phyloP scores from a whole-genome alignment of 768 basidiomycete species.

The Hygrophoropsis aurantiaca region DNA sequence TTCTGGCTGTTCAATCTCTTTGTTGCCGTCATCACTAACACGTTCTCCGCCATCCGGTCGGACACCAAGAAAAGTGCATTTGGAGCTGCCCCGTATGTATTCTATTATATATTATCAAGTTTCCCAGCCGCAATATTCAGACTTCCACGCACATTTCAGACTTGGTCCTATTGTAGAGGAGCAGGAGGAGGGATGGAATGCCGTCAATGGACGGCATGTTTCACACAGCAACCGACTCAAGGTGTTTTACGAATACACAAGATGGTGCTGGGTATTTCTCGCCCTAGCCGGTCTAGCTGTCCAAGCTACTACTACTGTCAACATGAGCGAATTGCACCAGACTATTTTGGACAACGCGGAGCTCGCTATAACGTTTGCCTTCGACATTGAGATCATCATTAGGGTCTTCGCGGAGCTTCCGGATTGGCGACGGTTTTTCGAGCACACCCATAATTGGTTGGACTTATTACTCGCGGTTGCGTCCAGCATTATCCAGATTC shows the following conservation, averaged over 20 bases:
- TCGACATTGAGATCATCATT: constrained; percentile 85
- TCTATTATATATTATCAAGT: background rate
- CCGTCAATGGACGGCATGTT: constrained; percentile 43
- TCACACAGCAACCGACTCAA: constrained; percentile 49
- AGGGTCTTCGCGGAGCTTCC: constrained; percentile 73
- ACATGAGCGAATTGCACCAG: constrained; percentile 45
- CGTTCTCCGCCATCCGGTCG: constrained; percentile 82
- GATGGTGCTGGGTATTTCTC: constrained; percentile 74
- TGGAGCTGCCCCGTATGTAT: constrained; percentile 54
- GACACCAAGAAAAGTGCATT: constrained; percentile 92
- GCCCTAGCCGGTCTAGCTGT: constrained; percentile 69
- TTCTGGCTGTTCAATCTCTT: constrained; percentile 94
- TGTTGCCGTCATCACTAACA: constrained; percentile 94
- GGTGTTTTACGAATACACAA: constrained; percentile 54
- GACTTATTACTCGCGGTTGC: constrained; percentile 76
- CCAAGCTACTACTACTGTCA: constrained; percentile 66
- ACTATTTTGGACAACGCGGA: constrained; percentile 63
- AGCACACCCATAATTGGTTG: constrained; percentile 59
- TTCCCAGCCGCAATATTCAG: background rate
- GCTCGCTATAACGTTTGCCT: constrained; percentile 74
- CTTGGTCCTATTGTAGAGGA: constrained; percentile 48
- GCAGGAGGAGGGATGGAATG: constrained; percentile 62
- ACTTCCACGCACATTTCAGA: constrained; percentile 20
- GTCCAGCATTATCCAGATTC: constrained; percentile 82
- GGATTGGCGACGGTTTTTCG: constrained; percentile 80